Percentiles rank a stretch among this genome's conserved stretches.
phyloP scores from a whole-genome alignment of 2,329 filamentous ascomycete genomes.

The Diaporthe caulivora region DNA sequence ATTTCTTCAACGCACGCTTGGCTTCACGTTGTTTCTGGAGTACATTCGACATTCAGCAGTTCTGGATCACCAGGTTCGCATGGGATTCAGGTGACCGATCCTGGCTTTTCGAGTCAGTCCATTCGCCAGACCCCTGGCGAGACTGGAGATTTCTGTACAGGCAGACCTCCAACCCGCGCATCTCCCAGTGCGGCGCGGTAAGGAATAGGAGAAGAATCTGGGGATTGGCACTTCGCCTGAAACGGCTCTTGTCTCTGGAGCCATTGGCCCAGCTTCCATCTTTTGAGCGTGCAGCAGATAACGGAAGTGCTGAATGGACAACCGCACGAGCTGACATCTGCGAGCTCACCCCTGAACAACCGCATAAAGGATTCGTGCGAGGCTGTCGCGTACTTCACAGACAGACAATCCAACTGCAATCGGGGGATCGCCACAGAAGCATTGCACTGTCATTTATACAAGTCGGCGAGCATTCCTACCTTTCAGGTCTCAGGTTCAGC shows the following conservation, averaged over 20 bases:
- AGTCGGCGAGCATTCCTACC: neutral
- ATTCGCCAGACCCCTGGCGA: fast-evolving
- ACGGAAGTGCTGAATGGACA: neutral
- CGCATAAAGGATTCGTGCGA: neutral
- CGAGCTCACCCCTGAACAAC: neutral
- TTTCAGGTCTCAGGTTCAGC: neutral
- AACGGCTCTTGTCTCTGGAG: neutral
- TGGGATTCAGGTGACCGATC: neutral
- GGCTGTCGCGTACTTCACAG: neutral
- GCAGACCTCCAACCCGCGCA: neutral
- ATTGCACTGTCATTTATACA: neutral
- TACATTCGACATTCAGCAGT: neutral
- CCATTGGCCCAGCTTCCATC: neutral
- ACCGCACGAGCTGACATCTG: neutral
- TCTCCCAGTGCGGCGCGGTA: neutral
- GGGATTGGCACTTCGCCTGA: neutral
- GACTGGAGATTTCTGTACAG: neutral
- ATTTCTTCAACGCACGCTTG: neutral
- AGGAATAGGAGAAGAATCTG: neutral
- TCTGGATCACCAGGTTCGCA: neutral
- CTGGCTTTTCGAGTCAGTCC: neutral
- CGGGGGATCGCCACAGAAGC: neutral
- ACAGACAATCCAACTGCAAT: neutral
- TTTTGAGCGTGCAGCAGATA: neutral
- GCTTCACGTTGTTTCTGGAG: neutral